These are phyloP conservation scores for Huntiella moniliformis DNA, from an alignment of 2,329 filamentous ascomycete genomes.

Conservation along the genomic window DNA sequence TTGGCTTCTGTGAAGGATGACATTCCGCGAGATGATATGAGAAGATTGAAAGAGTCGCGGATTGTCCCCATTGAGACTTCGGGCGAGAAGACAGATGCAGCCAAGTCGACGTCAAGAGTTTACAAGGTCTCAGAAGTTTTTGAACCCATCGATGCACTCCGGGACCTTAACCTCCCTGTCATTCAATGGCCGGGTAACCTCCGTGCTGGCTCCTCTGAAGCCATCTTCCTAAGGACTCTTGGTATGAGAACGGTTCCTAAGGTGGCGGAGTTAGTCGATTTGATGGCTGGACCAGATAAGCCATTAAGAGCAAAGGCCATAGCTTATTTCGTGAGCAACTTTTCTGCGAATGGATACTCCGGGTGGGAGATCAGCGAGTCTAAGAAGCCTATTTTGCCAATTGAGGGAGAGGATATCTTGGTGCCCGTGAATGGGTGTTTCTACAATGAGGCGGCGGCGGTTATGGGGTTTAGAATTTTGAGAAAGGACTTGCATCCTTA, in stretches of 20 bases:
- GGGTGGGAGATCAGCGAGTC: slow-evolving; percentile 38
- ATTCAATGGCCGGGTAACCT: slow-evolving; percentile 66
- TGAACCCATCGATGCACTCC: slow-evolving; percentile 54
- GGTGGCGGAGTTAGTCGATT: slow-evolving; percentile 54
- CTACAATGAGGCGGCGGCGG: slow-evolving; percentile 54
- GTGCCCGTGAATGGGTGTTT: slow-evolving; percentile 63
- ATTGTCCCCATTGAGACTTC: slow-evolving; percentile 64
- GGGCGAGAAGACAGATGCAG: slow-evolving; percentile 27
- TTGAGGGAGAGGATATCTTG: slow-evolving; percentile 49
- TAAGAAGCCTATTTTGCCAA: slow-evolving; percentile 47
- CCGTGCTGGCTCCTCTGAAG: slow-evolving; percentile 48
- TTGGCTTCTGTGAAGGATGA: slow-evolving; percentile 76
- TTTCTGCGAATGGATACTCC: slow-evolving; percentile 59
- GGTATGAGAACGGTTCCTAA: slow-evolving; percentile 57
- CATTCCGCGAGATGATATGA: slow-evolving; percentile 67
- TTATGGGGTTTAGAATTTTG: slow-evolving; percentile 68
- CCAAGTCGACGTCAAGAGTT: slow-evolving; percentile 25
- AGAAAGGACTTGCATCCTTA: slow-evolving; percentile 59
- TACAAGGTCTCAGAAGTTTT: slow-evolving; percentile 66
- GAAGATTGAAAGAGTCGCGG: slow-evolving; percentile 54
- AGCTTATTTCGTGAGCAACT: slow-evolving; percentile 65
- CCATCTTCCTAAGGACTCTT: slow-evolving; percentile 50
- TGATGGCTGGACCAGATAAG: slow-evolving; percentile 49
- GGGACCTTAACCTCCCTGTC: slow-evolving; percentile 53
- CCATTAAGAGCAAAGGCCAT: slow-evolving; percentile 49